Percentiles rank a stretch among this genome's conserved stretches.
These are phyloP conservation scores for Parasitella parasitica DNA, from an alignment of 371 early-diverging fungal genomes.

Conservation along the genomic window DNA sequence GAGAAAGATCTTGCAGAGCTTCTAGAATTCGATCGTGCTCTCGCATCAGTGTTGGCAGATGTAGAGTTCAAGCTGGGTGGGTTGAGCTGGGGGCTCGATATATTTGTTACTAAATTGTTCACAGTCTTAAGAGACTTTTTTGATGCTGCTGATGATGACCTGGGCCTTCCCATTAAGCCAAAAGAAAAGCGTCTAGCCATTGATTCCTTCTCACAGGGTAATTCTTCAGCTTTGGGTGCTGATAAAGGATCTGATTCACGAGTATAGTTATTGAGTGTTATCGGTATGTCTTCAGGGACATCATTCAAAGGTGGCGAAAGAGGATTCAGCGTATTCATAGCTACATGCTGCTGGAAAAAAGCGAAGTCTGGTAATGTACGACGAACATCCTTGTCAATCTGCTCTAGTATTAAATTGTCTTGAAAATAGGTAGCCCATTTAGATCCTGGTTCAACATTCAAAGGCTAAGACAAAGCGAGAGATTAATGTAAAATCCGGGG, in stretches of 20 bases:
- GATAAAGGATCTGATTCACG: conserved; percentile 17
- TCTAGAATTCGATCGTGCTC: conserved; percentile 40
- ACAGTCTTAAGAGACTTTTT: conserved; percentile 32
- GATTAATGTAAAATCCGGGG: not conserved
- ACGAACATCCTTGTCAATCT: conserved; percentile 83
- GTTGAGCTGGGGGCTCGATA: not conserved
- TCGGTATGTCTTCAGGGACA: not conserved
- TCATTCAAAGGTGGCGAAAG: conserved; percentile 34
- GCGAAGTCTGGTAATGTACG: conserved; percentile 83
- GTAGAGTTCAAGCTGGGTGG: not conserved
- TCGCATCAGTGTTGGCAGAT: conserved; percentile 1
- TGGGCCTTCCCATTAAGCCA: conserved; percentile 40
- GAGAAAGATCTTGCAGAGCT: conserved; percentile 45
- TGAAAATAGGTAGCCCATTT: conserved; percentile 60
- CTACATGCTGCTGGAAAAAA: conserved; percentile 74
- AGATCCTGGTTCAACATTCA: conserved; percentile 40
- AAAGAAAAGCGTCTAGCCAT: conserved; percentile 39
- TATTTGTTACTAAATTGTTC: not conserved
- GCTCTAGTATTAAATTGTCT: conserved; percentile 66
- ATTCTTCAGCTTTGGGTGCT: not conserved
- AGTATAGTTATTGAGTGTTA: not conserved
- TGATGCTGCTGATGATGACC: conserved; percentile 45
- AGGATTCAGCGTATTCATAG: conserved; percentile 51
- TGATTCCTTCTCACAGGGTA: conserved; percentile 17
- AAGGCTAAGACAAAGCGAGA: conserved; percentile 29